Percentiles rank a stretch among this genome's conserved stretches.
Conservation (phyloP, 345 rosid species). For the Kandelia obovata region DNA sequence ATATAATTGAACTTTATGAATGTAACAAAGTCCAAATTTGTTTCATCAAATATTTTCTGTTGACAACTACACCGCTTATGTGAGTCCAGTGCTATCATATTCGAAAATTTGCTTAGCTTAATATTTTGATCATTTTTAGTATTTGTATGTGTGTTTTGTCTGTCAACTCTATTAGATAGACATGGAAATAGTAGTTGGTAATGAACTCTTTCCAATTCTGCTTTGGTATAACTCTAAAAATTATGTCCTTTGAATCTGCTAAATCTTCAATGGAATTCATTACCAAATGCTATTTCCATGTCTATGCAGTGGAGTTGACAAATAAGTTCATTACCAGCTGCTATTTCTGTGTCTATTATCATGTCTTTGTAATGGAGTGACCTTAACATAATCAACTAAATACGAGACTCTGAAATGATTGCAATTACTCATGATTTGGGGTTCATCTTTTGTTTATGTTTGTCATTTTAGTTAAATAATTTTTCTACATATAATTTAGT, state of each 20-base stretch:
- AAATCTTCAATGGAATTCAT: neutral
- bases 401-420: too few species aligned
- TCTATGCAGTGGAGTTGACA: too few species aligned
- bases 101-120: too few species aligned
- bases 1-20: too few species aligned
- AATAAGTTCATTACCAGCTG: neutral
- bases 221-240: neutral
- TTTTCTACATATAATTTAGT: neutral
- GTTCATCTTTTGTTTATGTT: neutral
- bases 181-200: neutral
- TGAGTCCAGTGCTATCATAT: too few species aligned
- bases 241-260: neutral
- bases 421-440: neutral
- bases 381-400: too few species aligned
- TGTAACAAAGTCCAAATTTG: too few species aligned
- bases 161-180: neutral
- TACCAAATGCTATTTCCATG: too few species aligned
- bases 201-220: neutral
- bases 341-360: neutral
- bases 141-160: too few species aligned
- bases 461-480: neutral
- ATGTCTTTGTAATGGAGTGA: neutral
- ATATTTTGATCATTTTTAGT: too few species aligned
- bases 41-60: too few species aligned
- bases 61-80: too few species aligned